Conservation (phyloP, 2,329 filamentous ascomycete genomes). For the Curvularia eragrostidis region DNA sequence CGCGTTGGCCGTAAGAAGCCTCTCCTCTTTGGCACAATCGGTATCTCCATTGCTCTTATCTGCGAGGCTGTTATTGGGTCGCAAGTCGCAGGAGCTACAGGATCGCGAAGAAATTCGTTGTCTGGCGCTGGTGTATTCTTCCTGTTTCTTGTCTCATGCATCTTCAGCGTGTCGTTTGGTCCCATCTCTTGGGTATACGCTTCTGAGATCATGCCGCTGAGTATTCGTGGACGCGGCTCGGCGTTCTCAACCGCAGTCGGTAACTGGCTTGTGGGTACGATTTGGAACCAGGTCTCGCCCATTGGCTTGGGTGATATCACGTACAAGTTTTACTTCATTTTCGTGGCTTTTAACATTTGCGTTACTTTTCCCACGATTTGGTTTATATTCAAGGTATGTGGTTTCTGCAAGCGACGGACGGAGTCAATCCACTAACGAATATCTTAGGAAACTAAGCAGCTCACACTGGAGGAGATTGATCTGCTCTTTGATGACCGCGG, state of each 20-base stretch:
- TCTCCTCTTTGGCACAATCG: constrained; percentile 61
- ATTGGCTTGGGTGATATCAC: constrained; percentile 58
- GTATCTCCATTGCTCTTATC: constrained; percentile 64
- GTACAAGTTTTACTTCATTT: constrained; percentile 66
- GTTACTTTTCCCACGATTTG: constrained; percentile 57
- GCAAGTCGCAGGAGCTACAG: constrained; percentile 39
- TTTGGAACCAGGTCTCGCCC: constrained; percentile 66
- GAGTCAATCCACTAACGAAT: not conserved
- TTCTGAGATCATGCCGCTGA: constrained; percentile 68
- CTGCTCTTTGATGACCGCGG: constrained; percentile 62
- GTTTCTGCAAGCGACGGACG: not conserved
- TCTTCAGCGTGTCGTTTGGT: constrained; percentile 46
- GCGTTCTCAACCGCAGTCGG: constrained; percentile 65
- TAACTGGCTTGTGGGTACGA: constrained; percentile 65
- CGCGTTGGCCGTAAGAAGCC: constrained; percentile 59
- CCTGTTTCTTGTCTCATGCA: constrained; percentile 60
- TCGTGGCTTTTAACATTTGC: constrained; percentile 59
- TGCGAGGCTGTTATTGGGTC: constrained; percentile 65
- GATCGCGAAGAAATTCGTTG: constrained; percentile 50
- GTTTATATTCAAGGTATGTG: constrained; percentile 56
- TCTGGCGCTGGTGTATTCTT: constrained; percentile 70
- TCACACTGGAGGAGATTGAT: constrained; percentile 65
- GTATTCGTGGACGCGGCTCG: constrained; percentile 66
- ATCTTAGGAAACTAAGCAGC: constrained; percentile 48
- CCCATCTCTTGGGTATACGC: constrained; percentile 67